Base-by-base conservation (phyloP, 2,329 filamentous ascomycete species). In the Hymenoscyphus fraxineus region DNA sequence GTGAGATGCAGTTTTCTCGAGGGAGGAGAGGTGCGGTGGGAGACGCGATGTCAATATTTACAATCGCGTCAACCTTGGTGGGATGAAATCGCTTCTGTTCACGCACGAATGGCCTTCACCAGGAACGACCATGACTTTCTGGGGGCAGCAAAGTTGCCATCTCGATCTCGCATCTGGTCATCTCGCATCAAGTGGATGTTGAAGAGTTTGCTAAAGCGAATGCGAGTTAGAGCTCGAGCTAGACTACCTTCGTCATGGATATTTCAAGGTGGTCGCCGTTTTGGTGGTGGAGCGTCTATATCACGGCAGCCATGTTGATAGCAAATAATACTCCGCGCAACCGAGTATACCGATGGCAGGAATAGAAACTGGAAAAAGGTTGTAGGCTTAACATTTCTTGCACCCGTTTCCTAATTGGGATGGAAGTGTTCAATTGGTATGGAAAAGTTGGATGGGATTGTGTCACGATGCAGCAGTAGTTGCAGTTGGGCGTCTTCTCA, bases 41-140 rank as follows among this genome's bases (percentile, higher is more conserved):
- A 58, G 66, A 68, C 67, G 68, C 68, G 68, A 64, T 66, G 69
- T 71, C 38, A 71, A 70, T 70, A 69, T 71, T 71, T 44, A 71
- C 68, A 68, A 67, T 51, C 68, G 68, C 69, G 68, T 68, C 19
- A 58, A 58, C 61, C 41, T 27, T 12, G 44, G 44, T 51, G 44
- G 44, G 44, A 51, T 51, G 44, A 51, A 47, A 51, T 51, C 44
- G 22, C 19, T 19, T 19, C 44, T 19, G 19, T n/a, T 12, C 35
- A 51, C 9, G 6, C 41, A 44, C 19, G 41, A 44, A 44, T 44
- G 12, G 39, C n/a, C 44, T 51, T 19, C 3, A 51, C 19, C 44
- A 6, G 35, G 6, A 35, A 51, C n/a, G 19, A 51, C n/a, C 19
- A 27, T 51, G 41, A 27, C 1, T 22, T 51, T 22, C 58, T 31